Conservation (phyloP, 1,139 yeast genomes). For the Saccharomyces pastorianus region DNA sequence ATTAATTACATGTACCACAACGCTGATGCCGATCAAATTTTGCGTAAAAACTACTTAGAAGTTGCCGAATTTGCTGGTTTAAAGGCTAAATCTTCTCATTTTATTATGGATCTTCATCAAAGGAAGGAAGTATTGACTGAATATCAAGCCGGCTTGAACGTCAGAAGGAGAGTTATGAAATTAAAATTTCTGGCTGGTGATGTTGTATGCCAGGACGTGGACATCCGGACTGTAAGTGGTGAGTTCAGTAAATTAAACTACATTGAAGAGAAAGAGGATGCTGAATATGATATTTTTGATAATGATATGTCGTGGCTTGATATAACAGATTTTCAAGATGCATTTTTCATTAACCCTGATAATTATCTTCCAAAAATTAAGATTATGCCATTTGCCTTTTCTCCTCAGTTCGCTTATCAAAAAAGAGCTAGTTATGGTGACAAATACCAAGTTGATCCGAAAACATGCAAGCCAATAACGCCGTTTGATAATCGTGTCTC, state of each 20-base stretch:
- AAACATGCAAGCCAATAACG: conserved; percentile 28
- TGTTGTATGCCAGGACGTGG: conserved; percentile 38
- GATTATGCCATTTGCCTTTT: conserved; percentile 55
- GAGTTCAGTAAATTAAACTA: conserved; percentile 50
- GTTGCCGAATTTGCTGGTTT: conserved; percentile 59
- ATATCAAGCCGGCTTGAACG: conserved; percentile 48
- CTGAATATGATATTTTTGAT: conserved; percentile 30
- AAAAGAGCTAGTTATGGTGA: conserved; percentile 50
- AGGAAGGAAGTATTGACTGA: conserved; percentile 61
- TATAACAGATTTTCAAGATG: conserved; percentile 68
- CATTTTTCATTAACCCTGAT: conserved; percentile 38
- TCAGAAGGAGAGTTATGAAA: conserved; percentile 46
- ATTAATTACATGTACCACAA: conserved; percentile 66
- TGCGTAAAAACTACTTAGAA: conserved; percentile 40
- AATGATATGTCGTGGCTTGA: conserved; percentile 68
- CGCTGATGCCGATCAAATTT: conserved; percentile 37
- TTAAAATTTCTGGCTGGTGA: conserved; percentile 45
- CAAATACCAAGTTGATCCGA: conserved; percentile 33
- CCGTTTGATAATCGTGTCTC: conserved; percentile 43
- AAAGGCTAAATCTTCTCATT: conserved; percentile 60
- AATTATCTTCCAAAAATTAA: conserved; percentile 47
- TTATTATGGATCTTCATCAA: conserved; percentile 76
- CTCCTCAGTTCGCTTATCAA: conserved; percentile 73
- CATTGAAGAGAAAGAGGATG: conserved; percentile 28
- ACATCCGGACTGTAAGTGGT: conserved; percentile 64